Evolutionary conservation across 768 basidiomycete species (phyloP).

Genomic region (Cubamyces sp.): DNA sequence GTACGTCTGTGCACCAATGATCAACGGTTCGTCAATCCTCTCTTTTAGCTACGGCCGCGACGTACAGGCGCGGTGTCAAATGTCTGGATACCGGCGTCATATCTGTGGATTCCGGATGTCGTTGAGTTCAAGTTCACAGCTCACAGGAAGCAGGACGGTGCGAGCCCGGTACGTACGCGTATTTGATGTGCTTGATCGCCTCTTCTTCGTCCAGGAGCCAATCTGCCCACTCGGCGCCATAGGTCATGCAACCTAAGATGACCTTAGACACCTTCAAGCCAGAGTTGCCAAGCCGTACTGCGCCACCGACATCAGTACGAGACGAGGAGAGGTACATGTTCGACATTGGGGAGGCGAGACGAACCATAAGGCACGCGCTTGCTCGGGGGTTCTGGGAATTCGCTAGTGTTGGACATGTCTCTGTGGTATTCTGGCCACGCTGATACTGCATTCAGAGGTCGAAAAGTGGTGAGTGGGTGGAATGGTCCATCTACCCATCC

Average conservation of each 20-base stretch:
- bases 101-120: constrained; percentile 20
- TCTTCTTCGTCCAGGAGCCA: constrained; percentile 45
- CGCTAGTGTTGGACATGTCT: too few species aligned
- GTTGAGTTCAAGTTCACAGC: neutral
- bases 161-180: constrained; percentile 39
- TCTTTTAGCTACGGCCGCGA: neutral
- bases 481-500: too few species aligned
- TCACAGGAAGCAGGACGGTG: neutral
- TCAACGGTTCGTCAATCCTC: neutral
- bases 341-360: neutral
- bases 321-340: neutral
- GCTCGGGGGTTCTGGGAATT: neutral
- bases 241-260: constrained; percentile 39
- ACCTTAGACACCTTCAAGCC: constrained; percentile 45
- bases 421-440: too few species aligned
- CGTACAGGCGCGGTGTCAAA: constrained; percentile 38
- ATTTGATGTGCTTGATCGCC: constrained; percentile 42
- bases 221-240: constrained; percentile 36
- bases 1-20: constrained; percentile 42
- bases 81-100: constrained; percentile 43
- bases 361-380: neutral
- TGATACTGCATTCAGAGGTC: too few species aligned
- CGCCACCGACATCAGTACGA: neutral
- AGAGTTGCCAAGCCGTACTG: constrained; percentile 47
- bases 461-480: too few species aligned